Conservation (phyloP, 345 rosid genomes). For the Moringa oleifera region DNA sequence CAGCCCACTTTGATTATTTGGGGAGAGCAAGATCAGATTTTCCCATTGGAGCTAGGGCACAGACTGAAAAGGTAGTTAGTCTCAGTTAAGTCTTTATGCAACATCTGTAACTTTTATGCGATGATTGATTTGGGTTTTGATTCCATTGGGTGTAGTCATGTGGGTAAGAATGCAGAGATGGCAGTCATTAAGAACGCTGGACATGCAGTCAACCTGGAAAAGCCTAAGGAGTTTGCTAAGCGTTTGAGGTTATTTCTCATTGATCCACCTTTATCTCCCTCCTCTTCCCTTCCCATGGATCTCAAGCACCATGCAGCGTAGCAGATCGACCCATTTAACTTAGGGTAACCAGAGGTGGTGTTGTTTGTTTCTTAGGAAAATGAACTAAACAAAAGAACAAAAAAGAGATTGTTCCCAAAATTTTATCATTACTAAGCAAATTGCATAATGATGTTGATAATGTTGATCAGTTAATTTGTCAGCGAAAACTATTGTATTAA, state of each 20-base stretch:
- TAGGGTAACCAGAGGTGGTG: too few species aligned
- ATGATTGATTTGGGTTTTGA: neutral
- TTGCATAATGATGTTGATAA: too few species aligned
- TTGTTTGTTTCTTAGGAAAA: too few species aligned
- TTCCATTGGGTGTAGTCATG: constrained; percentile 29
- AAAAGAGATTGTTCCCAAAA: too few species aligned
- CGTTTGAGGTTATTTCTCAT: constrained; percentile 37
- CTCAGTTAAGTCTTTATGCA: neutral
- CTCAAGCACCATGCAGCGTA: too few species aligned
- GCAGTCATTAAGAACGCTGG: constrained; percentile 63
- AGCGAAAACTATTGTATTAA: too few species aligned
- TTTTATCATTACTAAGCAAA: too few species aligned
- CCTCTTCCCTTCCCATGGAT: neutral
- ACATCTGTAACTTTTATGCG: neutral
- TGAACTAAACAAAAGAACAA: too few species aligned
- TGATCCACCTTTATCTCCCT: constrained; percentile 9
- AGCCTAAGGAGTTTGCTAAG: constrained; percentile 39
- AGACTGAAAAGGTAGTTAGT: constrained; percentile 38
- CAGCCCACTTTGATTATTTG: constrained; percentile 46
- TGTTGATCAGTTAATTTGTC: too few species aligned
- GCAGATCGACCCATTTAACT: too few species aligned
- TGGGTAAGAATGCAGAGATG: constrained; percentile 54
- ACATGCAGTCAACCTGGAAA: constrained; percentile 54
- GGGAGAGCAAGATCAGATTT: constrained; percentile 61
- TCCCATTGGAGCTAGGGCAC: constrained; percentile 49